phyloP scores from a whole-genome alignment of 441 rosid genomes.

The Raphanus hybrid region DNA sequence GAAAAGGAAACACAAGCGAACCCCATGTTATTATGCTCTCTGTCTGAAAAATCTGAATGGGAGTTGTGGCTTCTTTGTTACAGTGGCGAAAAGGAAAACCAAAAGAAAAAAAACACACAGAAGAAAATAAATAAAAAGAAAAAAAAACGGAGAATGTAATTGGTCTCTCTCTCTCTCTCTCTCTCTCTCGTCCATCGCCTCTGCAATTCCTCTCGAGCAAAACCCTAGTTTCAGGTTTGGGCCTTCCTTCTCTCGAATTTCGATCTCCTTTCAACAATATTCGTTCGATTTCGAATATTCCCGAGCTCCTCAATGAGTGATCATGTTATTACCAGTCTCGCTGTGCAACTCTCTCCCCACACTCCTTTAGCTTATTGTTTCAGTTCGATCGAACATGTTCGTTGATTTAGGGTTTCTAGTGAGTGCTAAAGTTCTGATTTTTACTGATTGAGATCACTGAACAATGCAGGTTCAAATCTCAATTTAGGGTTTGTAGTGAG shows the following conservation, averaged over 20 bases:
- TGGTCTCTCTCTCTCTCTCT: constrained; percentile 2
- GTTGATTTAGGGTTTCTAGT: not conserved
- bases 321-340: not conserved
- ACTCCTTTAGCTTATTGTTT: not conserved
- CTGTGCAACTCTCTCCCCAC: constrained; percentile 7
- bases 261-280: constrained; percentile 9
- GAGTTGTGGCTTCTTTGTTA: constrained; percentile 10
- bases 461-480: not conserved
- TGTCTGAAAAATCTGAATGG: constrained; percentile 16
- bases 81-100: constrained; percentile 25
- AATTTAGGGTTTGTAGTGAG: too few species aligned
- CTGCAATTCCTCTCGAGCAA: constrained; percentile 36
- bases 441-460: too few species aligned
- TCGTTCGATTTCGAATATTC: constrained; percentile 18
- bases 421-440: too few species aligned
- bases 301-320: constrained; percentile 5
- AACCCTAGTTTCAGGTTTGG: constrained; percentile 42
- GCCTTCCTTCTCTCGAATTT: constrained; percentile 25
- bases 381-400: constrained; percentile 5
- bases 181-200: not conserved
- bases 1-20: constrained; percentile 18
- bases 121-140: not conserved
- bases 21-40: constrained; percentile 24
- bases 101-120: not conserved
- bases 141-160: constrained; percentile 23